A percentile compares a stretch with the other conserved stretches of the same genome.
phyloP scores from a whole-genome alignment of 768 basidiomycete species.

The Rhodotorula kratochvilovae region DNA sequence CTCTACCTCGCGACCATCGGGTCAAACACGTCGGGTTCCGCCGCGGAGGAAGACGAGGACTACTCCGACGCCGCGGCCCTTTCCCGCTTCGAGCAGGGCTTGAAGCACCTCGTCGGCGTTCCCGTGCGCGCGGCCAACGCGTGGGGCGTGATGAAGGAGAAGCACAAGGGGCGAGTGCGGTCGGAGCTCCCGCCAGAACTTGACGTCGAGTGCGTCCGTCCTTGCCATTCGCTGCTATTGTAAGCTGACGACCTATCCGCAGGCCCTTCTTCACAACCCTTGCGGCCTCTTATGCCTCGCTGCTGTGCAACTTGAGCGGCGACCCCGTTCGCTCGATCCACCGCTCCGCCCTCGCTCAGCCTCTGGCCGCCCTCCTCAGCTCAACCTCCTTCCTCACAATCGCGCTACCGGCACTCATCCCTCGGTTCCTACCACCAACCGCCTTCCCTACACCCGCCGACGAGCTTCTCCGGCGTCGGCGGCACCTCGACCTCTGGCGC shows the following conservation, averaged over 20 bases:
- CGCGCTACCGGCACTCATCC: slow-evolving; percentile 60
- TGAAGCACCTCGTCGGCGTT: slow-evolving; percentile 61
- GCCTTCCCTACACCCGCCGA: slow-evolving; percentile 39
- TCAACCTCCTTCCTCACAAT: not conserved
- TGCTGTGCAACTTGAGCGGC: slow-evolving; percentile 36
- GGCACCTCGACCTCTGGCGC: slow-evolving; percentile 51
- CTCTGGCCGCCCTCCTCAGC: not conserved
- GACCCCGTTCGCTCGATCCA: slow-evolving; percentile 62
- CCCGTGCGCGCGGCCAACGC: slow-evolving; percentile 78
- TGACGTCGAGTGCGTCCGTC: not conserved
- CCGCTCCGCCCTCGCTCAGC: slow-evolving; percentile 59
- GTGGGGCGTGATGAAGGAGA: slow-evolving; percentile 19
- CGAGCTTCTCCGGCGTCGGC: slow-evolving; percentile 39
- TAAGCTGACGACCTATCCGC: not conserved
- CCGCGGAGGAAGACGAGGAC: not conserved
- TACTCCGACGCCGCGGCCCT: slow-evolving; percentile 4
- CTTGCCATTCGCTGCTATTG: not conserved
- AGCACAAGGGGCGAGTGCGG: not conserved
- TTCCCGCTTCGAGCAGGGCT: slow-evolving; percentile 67
- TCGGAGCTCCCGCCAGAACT: slow-evolving; percentile 53
- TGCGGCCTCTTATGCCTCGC: slow-evolving; percentile 57
- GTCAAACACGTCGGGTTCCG: slow-evolving; percentile 5
- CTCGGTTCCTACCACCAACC: slow-evolving; percentile 56
- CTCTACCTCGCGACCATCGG: slow-evolving; percentile 8
- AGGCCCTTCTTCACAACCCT: not conserved